Percentiles rank a stretch among this genome's conserved stretches.
Conservation (phyloP, 2,329 filamentous ascomycete genomes). For the Talaromyces sp. region DNA sequence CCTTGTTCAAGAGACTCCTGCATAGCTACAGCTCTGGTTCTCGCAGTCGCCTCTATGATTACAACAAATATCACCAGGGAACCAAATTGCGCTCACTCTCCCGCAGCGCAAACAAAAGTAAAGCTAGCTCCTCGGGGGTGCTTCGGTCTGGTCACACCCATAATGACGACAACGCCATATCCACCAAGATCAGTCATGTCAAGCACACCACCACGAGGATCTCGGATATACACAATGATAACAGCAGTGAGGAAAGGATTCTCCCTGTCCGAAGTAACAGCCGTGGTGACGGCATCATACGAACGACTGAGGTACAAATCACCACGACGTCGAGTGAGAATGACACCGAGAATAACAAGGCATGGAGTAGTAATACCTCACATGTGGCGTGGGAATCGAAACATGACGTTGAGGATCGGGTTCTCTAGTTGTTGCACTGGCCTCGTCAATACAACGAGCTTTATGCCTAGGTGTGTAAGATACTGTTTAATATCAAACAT, state of each 20-base stretch:
- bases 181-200: not conserved
- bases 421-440: not conserved
- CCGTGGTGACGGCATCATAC: not conserved
- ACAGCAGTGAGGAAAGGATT: slow-evolving; percentile 11
- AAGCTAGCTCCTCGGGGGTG: not conserved
- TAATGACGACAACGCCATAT: not conserved
- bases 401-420: not conserved
- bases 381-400: not conserved
- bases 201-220: not conserved
- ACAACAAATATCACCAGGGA: not conserved
- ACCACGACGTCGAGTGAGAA: not conserved
- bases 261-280: not conserved
- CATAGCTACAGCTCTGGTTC: slow-evolving; percentile 21
- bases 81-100: not conserved
- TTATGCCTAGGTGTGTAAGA: not conserved
- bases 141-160: not conserved
- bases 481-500: not conserved
- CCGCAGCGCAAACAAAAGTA: not conserved
- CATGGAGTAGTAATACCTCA: not conserved
- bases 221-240: not conserved
- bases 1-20: slow-evolving; percentile 30
- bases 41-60: not conserved
- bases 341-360: not conserved
- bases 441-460: not conserved
- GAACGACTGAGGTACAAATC: not conserved